Base-by-base conservation (phyloP, 2,329 filamentous ascomycete species). In the Pseudogymnoascus sp. region DNA sequence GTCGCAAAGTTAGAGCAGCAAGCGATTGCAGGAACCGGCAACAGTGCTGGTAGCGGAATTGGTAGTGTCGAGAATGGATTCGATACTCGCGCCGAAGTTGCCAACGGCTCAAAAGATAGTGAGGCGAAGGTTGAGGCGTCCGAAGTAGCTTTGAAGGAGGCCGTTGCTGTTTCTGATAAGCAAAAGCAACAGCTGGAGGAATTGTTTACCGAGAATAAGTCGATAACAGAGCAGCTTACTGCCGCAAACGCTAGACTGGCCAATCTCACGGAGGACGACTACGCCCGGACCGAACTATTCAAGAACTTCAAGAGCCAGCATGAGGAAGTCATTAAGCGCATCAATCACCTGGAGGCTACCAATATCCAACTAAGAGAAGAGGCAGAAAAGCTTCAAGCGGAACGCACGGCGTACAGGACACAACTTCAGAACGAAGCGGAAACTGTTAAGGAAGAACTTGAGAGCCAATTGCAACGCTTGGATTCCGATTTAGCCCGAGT, bases 1-100 rank as follows among this genome's bases (percentile, higher is more conserved):
- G 92, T 97, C 1, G 90, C 93, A 66, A 96, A 96, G 74, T 77
- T 99, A 65, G 95, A 97, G 74, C 89, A 91, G 71, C 91, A 96
- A 76, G 92, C 93, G 34, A 84, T 93, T 61, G 83, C 90, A 64
- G 88, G 88, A 64, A 85, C 83, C 12, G 75, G 77, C 47, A 76
- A 71, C 62, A 72, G 72, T 60, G 67, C 71, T n/a, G 73, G 71
- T 61, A 75, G 70, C 66, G 72, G 72, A 14, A 70, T 73, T 66
- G 80, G 77, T 66, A 77, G 76, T 31, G 76, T 77, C 36, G 72
- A 75, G 37, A 77, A 79, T 16, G 79, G 79, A 54, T 75, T 73
- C 51, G 75, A 72, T 61, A 77, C 82, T 5, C 79, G 77, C 71
- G 78, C 80, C 4, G 76, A 78, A 5, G 77, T 80, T 21, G 77